Conservation (phyloP, 2,329 filamentous ascomycete species). For the Talaromyces sp. region DNA sequence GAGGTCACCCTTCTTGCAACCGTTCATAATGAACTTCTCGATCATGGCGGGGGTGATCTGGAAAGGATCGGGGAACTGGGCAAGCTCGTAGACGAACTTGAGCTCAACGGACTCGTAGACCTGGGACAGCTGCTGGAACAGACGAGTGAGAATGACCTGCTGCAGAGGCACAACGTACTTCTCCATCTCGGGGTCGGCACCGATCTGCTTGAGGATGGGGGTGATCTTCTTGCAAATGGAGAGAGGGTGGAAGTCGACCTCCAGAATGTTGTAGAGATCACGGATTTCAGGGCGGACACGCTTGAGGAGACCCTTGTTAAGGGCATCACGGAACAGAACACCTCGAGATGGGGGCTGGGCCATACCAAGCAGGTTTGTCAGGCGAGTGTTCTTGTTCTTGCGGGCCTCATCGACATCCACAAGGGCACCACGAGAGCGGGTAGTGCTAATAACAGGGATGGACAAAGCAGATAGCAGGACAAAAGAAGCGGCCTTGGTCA, state of each 20-base stretch:
- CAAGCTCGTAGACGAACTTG: slow-evolving; percentile 87
- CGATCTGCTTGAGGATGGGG: slow-evolving; percentile 91
- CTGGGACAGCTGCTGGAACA: slow-evolving; percentile 98
- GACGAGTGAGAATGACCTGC: slow-evolving; percentile 95
- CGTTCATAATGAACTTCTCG: slow-evolving; percentile 99
- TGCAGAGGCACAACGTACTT: slow-evolving; percentile 95
- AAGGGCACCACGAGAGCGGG: slow-evolving; percentile 90
- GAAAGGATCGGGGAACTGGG: slow-evolving; percentile 95
- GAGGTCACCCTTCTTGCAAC: slow-evolving; percentile 98
- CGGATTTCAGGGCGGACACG: slow-evolving; percentile 92
- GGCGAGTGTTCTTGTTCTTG: slow-evolving; percentile 98
- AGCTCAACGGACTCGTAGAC: slow-evolving; percentile 98
- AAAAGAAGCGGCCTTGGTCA: slow-evolving; percentile 93
- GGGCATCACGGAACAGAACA: slow-evolving; percentile 90
- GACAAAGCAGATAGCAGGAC: slow-evolving; percentile 91
- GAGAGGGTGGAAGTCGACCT: slow-evolving; percentile 97
- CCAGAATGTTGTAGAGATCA: slow-evolving; percentile 96
- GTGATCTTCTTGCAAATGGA: slow-evolving; percentile 99
- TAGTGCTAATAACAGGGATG: slow-evolving; percentile 99
- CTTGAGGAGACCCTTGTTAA: slow-evolving; percentile 92
- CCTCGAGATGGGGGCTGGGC: slow-evolving; percentile 82
- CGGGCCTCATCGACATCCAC: slow-evolving; percentile 95
- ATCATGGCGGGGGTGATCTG: slow-evolving; percentile 88
- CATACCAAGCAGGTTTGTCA: slow-evolving; percentile 96
- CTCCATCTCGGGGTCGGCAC: slow-evolving; percentile 91